Evolutionary conservation across 192 early-diverging fungal genomes (phyloP).

Genomic region (Phycomyces nitens): DNA sequence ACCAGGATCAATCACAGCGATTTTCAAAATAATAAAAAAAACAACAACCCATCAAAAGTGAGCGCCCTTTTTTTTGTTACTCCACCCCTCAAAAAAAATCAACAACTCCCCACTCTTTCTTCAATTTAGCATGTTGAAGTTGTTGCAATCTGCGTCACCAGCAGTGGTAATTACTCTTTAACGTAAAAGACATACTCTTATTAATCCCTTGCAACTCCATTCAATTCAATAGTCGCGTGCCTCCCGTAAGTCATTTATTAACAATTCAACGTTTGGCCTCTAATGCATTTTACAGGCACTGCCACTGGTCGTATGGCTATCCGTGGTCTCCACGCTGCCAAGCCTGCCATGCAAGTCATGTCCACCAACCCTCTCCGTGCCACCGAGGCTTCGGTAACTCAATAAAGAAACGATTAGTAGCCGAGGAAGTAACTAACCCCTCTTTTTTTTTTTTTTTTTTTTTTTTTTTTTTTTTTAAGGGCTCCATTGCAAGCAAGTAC

Average conservation of each 20-base stretch:
- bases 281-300: conserved; percentile 7
- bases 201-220: too few species aligned
- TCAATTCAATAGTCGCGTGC: conserved; percentile 18
- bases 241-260: conserved; percentile 24
- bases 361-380: conserved; percentile 74
- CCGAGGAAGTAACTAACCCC: too few species aligned
- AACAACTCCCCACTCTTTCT: conserved; percentile 4
- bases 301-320: conserved; percentile 12
- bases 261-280: too few species aligned
- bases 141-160: conserved; percentile 21
- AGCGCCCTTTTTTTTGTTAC: background rate
- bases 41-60: too few species aligned
- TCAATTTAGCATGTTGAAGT: conserved; percentile 18
- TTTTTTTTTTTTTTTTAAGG: too few species aligned
- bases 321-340: conserved; percentile 67
- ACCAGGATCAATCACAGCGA: too few species aligned
- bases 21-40: too few species aligned
- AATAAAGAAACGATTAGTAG: too few species aligned
- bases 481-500: conserved; percentile 70
- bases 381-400: conserved; percentile 60
- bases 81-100: background rate
- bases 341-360: conserved; percentile 62
- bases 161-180: conserved; percentile 2
- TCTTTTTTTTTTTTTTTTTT: too few species aligned
- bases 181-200: too few species aligned